These are phyloP conservation scores for Periconia sp. DNA, from an alignment of 2,329 filamentous ascomycete species.

Conservation along the genomic window DNA sequence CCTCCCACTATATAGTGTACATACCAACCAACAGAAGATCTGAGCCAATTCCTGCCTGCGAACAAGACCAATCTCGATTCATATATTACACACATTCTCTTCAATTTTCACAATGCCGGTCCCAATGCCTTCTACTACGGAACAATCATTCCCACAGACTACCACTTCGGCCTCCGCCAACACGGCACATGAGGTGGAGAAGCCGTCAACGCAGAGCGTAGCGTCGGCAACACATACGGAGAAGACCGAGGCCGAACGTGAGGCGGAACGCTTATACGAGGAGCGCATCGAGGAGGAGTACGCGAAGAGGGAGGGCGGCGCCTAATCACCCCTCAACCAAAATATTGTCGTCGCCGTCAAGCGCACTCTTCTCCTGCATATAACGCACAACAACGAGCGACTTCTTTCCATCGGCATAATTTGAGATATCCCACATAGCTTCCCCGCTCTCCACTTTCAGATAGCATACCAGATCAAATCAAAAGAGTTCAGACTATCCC, in stretches of 20 bases:
- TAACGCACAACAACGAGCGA: no score
- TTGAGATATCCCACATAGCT: slow-evolving; percentile 8
- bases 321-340: slow-evolving; percentile 29
- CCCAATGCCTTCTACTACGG: slow-evolving; percentile 28
- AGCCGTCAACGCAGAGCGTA: slow-evolving; percentile 32
- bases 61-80: neutral
- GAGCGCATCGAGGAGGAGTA: slow-evolving; percentile 50
- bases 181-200: slow-evolving; percentile 28
- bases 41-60: neutral
- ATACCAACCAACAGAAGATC: no score
- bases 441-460: slow-evolving; percentile 1
- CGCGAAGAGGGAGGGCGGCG: slow-evolving; percentile 47
- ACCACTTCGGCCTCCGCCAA: slow-evolving; percentile 30
- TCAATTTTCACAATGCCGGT: slow-evolving; percentile 34
- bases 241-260: slow-evolving; percentile 39
- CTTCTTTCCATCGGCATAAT: slow-evolving; percentile 3
- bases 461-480: slow-evolving; percentile 6
- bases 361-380: no score
- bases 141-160: slow-evolving; percentile 16
- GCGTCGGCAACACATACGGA: slow-evolving; percentile 28
- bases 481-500: slow-evolving; percentile 16
- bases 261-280: slow-evolving; percentile 43
- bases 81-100: slow-evolving; percentile 1
- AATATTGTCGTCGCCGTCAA: no score
- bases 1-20: neutral